Percentiles rank a stretch among this genome's conserved stretches.
phyloP scores from a whole-genome alignment of 1,139 yeast species.

The Protomyces gravidus region DNA sequence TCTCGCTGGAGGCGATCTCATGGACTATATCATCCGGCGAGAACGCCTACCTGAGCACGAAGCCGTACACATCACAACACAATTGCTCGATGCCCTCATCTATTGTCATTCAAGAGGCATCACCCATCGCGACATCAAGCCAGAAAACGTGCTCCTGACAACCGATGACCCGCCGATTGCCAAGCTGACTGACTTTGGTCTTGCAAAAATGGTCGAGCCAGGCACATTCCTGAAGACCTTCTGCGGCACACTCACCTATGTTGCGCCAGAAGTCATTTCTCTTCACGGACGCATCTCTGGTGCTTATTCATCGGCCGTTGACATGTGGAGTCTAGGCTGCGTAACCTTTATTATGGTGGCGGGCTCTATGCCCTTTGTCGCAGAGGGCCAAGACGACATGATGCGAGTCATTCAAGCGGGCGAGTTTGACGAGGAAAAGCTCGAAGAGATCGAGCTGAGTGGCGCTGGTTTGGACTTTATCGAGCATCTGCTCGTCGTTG shows the following conservation, averaged over 20 bases:
- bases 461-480: slow-evolving; percentile 49
- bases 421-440: slow-evolving; percentile 72
- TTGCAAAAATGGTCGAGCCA: slow-evolving; percentile 67
- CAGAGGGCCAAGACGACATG: slow-evolving; percentile 83
- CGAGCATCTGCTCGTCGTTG: slow-evolving; percentile 59
- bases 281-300: slow-evolving; percentile 50
- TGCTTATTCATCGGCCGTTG: slow-evolving; percentile 86
- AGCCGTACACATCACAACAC: slow-evolving; percentile 62
- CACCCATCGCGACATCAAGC: slow-evolving; percentile 85
- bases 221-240: slow-evolving; percentile 73
- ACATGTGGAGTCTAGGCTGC: slow-evolving; percentile 96
- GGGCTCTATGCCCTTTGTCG: slow-evolving; percentile 94
- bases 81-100: slow-evolving; percentile 73
- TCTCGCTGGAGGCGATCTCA: slow-evolving; percentile 75
- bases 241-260: slow-evolving; percentile 83
- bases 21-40: slow-evolving; percentile 62
- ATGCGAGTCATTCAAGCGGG: slow-evolving; percentile 92
- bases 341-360: slow-evolving; percentile 87
- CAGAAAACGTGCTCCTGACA: slow-evolving; percentile 81
- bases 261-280: slow-evolving; percentile 72
- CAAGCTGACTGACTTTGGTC: slow-evolving; percentile 91
- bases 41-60: slow-evolving; percentile 53
- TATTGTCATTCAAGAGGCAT: slow-evolving; percentile 87
- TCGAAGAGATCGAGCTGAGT: slow-evolving; percentile 62
- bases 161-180: slow-evolving; percentile 68